phyloP scores from a whole-genome alignment of 1,139 yeast species.

The Hansenula lynferdii region DNA sequence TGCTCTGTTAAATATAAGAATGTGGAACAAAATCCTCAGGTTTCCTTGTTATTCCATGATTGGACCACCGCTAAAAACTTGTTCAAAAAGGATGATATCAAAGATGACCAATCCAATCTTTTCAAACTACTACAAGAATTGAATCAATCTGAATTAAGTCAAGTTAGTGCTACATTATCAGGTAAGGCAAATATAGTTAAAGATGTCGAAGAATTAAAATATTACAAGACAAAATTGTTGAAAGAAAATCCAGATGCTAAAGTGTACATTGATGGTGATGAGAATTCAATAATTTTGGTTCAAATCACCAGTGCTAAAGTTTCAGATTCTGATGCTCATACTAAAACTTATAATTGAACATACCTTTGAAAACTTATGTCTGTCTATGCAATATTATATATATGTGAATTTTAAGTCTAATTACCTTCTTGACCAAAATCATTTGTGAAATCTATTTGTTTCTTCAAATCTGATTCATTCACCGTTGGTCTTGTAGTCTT shows the following conservation, averaged over 20 bases:
- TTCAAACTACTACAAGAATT: constrained; percentile 63
- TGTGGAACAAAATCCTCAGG: constrained; percentile 62
- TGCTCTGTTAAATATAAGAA: constrained; percentile 69
- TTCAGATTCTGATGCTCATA: constrained; percentile 73
- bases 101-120: constrained; percentile 26
- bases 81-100: constrained; percentile 19
- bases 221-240: constrained; percentile 53
- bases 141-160: constrained; percentile 71
- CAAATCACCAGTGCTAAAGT: constrained; percentile 64
- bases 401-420: constrained; percentile 25
- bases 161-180: constrained; percentile 71
- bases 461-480: constrained; percentile 72
- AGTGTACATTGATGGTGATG: constrained; percentile 58
- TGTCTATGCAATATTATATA: too few relatives aligned
- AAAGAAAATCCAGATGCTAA: constrained; percentile 65
- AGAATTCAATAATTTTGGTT: constrained; percentile 62
- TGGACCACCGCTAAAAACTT: constrained; percentile 63
- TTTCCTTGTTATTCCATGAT: constrained; percentile 79
- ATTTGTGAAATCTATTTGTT: constrained; percentile 82
- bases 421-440: constrained; percentile 99
- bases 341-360: constrained; percentile 37
- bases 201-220: constrained; percentile 39
- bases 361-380: too few relatives aligned
- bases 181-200: constrained; percentile 65
- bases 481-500: constrained; percentile 94